Base-by-base conservation (phyloP, 345 rosid species). In the Populus euphratica region DNA sequence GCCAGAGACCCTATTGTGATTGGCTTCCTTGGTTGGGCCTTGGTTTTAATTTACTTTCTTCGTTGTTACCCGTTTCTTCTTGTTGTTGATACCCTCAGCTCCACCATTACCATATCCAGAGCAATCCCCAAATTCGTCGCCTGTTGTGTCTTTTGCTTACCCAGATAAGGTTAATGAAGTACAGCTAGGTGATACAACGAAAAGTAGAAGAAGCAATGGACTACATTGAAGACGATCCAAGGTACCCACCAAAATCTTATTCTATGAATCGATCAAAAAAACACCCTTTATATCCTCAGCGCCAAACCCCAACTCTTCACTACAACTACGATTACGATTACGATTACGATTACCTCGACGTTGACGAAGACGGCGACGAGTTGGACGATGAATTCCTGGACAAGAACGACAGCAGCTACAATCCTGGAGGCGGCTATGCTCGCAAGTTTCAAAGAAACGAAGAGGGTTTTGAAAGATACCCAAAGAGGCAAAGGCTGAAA, bases 401-500 rank as follows among this genome's bases (percentile, higher is more conserved):
- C 33, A 72, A 50, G 25, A 36, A 79, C 36, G 69, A 49, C 71
- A 39, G 41, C 70, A 68, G 29, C 14, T 43, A 74, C 52, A 33
- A 43, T 23, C 21, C 78, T 31, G 64, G 12, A 8, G 78, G 70
- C 68, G 81, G 67, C 56, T 77, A 76, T 64, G 56, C 56, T 56
- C 80, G 29, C 75, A 50, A 39, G 56, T 63, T 73, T 23, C 74
- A 82, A 6, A 61, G 75, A 65, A 83, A 50, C 25, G 73, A 80
- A 6, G 80, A 81, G 7, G 68, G 23, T 9, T 83, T 82, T 33
- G 87, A 78, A 54, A 76, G 86, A 64, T 76, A 85, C 70, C 81
- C 85, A 4, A 86, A 87, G 69, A 82, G 83, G 81, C 90, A 76
- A 69, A 84, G 76, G 78, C 76, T 82, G 41, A 85, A 81, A 59